Evolutionary conservation across 1,139 yeast species (phyloP).

Genomic region (Taiozyma sp.): DNA sequence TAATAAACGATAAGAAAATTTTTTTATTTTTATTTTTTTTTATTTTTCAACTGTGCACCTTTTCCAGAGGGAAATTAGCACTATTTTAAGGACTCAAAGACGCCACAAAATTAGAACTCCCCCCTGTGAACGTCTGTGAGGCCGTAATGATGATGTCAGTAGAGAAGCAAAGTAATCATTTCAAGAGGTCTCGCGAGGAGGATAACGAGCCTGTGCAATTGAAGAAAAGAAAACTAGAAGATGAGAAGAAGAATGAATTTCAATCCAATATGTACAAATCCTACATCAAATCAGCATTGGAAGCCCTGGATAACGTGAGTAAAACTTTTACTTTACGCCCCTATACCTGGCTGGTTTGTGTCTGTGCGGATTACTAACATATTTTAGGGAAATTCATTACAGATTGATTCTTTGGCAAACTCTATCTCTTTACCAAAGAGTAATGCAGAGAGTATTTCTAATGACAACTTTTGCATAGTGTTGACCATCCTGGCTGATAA

Average conservation of each 20-base stretch:
- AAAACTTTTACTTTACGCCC: constrained; percentile 4
- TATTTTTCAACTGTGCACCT: neutral
- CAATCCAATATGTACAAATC: constrained; percentile 53
- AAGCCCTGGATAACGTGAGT: constrained; percentile 58
- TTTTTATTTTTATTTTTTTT: neutral
- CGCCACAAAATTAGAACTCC: neutral
- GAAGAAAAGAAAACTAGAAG: neutral
- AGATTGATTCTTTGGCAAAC: constrained; percentile 39
- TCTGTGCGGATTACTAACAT: neutral
- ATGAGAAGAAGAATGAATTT: constrained; percentile 9
- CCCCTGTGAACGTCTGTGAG: neutral
- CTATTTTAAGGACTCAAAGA: neutral
- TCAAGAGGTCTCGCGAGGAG: constrained; percentile 7
- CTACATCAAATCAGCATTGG: constrained; percentile 63
- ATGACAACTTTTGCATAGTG: constrained; percentile 36
- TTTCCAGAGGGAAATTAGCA: neutral
- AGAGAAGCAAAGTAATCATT: constrained; percentile 5
- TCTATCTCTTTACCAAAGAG: constrained; percentile 37
- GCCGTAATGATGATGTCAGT: constrained; percentile 8
- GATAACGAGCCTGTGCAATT: constrained; percentile 1
- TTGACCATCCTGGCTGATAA: constrained; percentile 44
- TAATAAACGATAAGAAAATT: neutral
- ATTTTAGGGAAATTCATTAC: constrained; percentile 32
- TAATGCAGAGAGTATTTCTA: constrained; percentile 37
- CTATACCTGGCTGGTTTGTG: neutral